These are phyloP conservation scores for Botrytis galanthina DNA, from an alignment of 2,329 filamentous ascomycete species.

Conservation along the genomic window DNA sequence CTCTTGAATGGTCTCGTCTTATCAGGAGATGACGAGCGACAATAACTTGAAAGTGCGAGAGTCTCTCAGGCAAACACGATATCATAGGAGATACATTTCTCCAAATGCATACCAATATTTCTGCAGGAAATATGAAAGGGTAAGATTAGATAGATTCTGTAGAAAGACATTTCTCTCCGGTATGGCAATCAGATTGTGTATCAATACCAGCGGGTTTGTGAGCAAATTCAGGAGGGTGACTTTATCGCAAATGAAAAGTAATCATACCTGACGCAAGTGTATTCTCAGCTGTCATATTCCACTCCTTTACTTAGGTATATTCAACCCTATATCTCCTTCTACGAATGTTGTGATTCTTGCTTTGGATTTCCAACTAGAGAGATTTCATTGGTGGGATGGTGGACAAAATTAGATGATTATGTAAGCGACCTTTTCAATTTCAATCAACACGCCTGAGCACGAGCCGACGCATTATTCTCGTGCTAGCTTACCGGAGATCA, in stretches of 20 bases:
- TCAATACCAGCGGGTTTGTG: background rate
- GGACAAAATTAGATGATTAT: background rate
- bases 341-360: background rate
- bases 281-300: background rate
- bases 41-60: background rate
- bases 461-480: constrained; percentile 11
- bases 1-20: background rate
- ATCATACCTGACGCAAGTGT: background rate
- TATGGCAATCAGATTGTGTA: background rate
- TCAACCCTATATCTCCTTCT: background rate
- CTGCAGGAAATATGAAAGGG: background rate
- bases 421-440: background rate
- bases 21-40: background rate
- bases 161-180: background rate
- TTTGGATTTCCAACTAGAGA: background rate
- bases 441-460: background rate
- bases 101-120: background rate
- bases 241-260: background rate
- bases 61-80: background rate
- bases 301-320: background rate
- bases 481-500: constrained; percentile 2
- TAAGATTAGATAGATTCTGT: background rate
- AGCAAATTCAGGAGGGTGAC: background rate
- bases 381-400: constrained; percentile 12
- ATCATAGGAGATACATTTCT: background rate